Evolutionary conservation across 768 basidiomycete genomes (phyloP).

Genomic region (Termitomyces sp.): DNA sequence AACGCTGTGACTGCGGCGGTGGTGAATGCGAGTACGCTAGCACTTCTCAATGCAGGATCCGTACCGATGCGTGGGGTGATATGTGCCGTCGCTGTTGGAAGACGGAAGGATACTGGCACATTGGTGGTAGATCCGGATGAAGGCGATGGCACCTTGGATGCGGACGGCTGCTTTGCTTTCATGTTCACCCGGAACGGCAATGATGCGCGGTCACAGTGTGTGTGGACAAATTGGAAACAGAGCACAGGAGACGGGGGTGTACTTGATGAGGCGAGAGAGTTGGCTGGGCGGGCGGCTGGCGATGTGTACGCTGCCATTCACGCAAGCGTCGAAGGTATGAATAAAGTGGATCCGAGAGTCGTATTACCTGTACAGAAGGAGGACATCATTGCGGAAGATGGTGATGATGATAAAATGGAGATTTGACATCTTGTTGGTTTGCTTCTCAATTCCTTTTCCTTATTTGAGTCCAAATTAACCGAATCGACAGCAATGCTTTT

Average conservation of each 20-base stretch:
- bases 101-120: constrained; percentile 17
- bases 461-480: background rate
- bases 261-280: constrained; percentile 37
- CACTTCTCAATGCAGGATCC: constrained; percentile 63
- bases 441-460: background rate
- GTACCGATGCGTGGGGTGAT: constrained; percentile 73
- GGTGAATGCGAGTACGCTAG: constrained; percentile 66
- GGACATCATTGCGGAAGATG: constrained; percentile 7
- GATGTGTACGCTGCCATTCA: constrained; percentile 45
- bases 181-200: constrained; percentile 31
- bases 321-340: constrained; percentile 25
- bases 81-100: constrained; percentile 58
- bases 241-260: constrained; percentile 24
- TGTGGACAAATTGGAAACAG: constrained; percentile 54
- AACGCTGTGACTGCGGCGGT: constrained; percentile 47
- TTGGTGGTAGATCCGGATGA: constrained; percentile 47
- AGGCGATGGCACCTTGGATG: constrained; percentile 37
- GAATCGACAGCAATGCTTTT: background rate
- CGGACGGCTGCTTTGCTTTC: constrained; percentile 68
- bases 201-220: constrained; percentile 24
- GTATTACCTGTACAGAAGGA: background rate
- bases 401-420: constrained; percentile 36
- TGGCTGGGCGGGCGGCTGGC: constrained; percentile 41
- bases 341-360: background rate
- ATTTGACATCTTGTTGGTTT: constrained; percentile 22